Evolutionary conservation across 768 basidiomycete species (phyloP).

Genomic region (Rhodocollybia butyracea): DNA sequence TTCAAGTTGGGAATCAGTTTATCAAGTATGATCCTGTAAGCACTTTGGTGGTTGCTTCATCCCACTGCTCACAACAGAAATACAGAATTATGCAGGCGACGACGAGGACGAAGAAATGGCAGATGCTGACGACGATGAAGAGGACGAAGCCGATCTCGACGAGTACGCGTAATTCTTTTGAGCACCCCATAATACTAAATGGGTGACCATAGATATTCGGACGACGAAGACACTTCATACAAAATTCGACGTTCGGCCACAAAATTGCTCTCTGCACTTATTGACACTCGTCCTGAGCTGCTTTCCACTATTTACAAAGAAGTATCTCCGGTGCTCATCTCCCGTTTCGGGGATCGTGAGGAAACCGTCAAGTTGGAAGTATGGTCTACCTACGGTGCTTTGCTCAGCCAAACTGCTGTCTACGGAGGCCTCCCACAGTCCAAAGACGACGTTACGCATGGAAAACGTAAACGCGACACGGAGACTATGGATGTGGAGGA

Average conservation of each 20-base stretch:
- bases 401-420: constrained; percentile 81
- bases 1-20: constrained; percentile 67
- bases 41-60: constrained; percentile 5
- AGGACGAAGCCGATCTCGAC: constrained; percentile 76
- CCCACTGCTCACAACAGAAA: neutral
- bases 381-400: constrained; percentile 78
- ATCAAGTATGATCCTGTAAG: constrained; percentile 94
- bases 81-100: constrained; percentile 50
- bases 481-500: constrained; percentile 75
- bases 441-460: constrained; percentile 48
- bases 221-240: constrained; percentile 98
- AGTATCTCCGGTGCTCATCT: constrained; percentile 85
- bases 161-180: constrained; percentile 46
- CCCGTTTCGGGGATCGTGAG: constrained; percentile 92
- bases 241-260: constrained; percentile 94
- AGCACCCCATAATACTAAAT: constrained; percentile 7
- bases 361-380: constrained; percentile 92
- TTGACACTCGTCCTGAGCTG: constrained; percentile 88
- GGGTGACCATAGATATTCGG: constrained; percentile 67
- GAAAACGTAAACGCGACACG: constrained; percentile 76
- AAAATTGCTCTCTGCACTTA: constrained; percentile 80
- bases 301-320: constrained; percentile 75
- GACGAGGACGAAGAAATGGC: constrained; percentile 53
- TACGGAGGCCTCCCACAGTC: constrained; percentile 64
- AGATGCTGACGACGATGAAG: constrained; percentile 74